Conservation (phyloP, 306 rosid species). For the apple (Malus domestica) region DNA sequence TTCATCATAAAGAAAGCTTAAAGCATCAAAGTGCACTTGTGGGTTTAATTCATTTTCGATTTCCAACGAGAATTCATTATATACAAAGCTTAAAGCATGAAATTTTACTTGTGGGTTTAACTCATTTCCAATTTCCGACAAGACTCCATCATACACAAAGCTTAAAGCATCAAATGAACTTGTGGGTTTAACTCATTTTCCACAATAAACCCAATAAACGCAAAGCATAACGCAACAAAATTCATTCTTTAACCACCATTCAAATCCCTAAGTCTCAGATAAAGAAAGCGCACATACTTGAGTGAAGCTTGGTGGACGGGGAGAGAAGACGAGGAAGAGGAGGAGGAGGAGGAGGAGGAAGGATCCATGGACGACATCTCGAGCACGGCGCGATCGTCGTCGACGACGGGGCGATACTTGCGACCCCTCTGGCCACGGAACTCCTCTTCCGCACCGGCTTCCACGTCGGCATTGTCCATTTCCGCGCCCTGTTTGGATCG, state of each 20-base stretch:
- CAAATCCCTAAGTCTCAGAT: background rate
- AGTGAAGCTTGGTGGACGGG: conserved; percentile 41
- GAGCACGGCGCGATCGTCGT: conserved; percentile 90
- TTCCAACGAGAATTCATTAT: too few relatives aligned
- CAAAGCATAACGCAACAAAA: background rate
- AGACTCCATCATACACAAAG: background rate
- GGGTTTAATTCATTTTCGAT: background rate
- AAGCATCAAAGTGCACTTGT: background rate
- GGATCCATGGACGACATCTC: conserved; percentile 95
- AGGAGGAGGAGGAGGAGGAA: conserved; percentile 45
- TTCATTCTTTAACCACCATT: background rate
- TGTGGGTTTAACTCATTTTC: background rate
- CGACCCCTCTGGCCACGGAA: conserved; percentile 53
- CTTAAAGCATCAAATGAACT: background rate
- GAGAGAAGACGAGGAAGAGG: conserved; percentile 50
- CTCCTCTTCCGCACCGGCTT: conserved; percentile 65
- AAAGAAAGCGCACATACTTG: conserved; percentile 33
- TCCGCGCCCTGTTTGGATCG: conserved; percentile 2
- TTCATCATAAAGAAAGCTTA: background rate
- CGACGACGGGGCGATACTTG: conserved; percentile 85
- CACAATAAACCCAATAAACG: background rate
- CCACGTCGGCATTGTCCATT: conserved; percentile 80
- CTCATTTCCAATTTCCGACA: too few relatives aligned
- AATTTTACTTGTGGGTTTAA: too few relatives aligned
- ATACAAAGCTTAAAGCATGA: too few relatives aligned